Conservation (phyloP, 1,284 basidiomycete species). For the Papiliotrema laurentii region DNA sequence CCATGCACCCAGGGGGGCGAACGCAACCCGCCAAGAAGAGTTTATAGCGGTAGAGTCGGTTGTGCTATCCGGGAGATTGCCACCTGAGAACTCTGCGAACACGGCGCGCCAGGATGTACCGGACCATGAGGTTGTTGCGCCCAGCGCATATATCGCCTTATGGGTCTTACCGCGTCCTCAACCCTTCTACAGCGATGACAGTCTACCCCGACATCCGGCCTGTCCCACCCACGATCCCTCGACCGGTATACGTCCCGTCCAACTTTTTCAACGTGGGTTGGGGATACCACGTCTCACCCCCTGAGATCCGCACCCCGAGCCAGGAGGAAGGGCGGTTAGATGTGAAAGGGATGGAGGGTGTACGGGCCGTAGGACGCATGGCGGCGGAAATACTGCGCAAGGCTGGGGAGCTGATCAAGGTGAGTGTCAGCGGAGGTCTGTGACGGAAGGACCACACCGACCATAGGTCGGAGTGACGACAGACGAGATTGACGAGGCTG, state of each 20-base stretch:
- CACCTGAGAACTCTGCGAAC: too few species aligned
- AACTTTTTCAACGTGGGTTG: slow-evolving; percentile 36
- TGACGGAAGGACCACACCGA: neutral
- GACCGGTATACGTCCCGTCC: slow-evolving; percentile 60
- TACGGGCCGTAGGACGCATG: slow-evolving; percentile 57
- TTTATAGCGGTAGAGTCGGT: too few species aligned
- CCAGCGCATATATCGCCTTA: slow-evolving; percentile 10
- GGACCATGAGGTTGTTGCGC: neutral
- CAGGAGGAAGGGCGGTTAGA: slow-evolving; percentile 4
- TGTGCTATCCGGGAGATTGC: too few species aligned
- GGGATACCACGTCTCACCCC: slow-evolving; percentile 53
- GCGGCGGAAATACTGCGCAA: slow-evolving; percentile 61
- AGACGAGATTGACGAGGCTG: slow-evolving; percentile 61
- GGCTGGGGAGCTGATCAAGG: slow-evolving; percentile 58
- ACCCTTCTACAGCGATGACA: slow-evolving; percentile 24
- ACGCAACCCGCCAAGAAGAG: too few species aligned
- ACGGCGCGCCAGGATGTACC: neutral
- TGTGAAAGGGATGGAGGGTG: slow-evolving; percentile 56
- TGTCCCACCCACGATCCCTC: slow-evolving; percentile 59
- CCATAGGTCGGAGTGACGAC: slow-evolving; percentile 68
- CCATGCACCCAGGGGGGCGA: neutral
- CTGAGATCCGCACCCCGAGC: slow-evolving; percentile 42
- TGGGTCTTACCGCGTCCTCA: slow-evolving; percentile 32
- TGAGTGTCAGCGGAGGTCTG: slow-evolving; percentile 35
- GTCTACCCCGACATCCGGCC: slow-evolving; percentile 47